These are phyloP conservation scores for Lentinula guzmanii DNA, from an alignment of 768 basidiomycete species.

Conservation along the genomic window DNA sequence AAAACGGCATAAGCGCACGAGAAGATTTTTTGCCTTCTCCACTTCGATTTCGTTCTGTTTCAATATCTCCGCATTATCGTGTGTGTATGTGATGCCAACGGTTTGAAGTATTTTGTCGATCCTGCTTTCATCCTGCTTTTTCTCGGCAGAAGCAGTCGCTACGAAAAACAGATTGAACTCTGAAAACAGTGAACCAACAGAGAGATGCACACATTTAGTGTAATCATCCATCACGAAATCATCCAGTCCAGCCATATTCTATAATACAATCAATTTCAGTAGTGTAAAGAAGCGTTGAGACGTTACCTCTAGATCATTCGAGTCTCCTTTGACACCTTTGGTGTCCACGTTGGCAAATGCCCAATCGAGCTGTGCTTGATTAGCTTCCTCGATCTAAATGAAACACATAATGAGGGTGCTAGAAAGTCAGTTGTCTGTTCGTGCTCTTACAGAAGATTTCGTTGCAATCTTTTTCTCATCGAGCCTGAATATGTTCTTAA, in stretches of 20 bases:
- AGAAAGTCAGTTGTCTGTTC: neutral
- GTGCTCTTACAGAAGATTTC: slow-evolving; percentile 56
- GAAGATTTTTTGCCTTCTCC: slow-evolving; percentile 47
- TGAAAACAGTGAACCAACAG: neutral
- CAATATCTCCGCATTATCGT: slow-evolving; percentile 68
- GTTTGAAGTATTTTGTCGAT: slow-evolving; percentile 50
- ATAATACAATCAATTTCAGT: neutral
- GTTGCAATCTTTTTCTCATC: slow-evolving; percentile 67
- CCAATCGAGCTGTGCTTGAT: slow-evolving; percentile 74
- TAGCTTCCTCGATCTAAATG: slow-evolving; percentile 70
- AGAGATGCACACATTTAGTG: slow-evolving; percentile 33
- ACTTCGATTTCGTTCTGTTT: slow-evolving; percentile 64
- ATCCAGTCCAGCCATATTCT: slow-evolving; percentile 46
- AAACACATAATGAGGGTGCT: neutral
- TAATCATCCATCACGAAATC: slow-evolving; percentile 60
- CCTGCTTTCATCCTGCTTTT: slow-evolving; percentile 43
- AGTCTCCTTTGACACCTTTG: slow-evolving; percentile 27
- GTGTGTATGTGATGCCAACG: slow-evolving; percentile 66
- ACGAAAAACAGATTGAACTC: neutral
- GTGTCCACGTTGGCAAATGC: slow-evolving; percentile 63
- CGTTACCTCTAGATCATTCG: slow-evolving; percentile 33
- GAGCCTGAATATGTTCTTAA: slow-evolving; percentile 79
- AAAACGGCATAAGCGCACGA: neutral
- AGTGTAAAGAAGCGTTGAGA: neutral
- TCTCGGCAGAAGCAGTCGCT: slow-evolving; percentile 33